Conservation (phyloP, 345 rosid species). For the Streptanthus diversifolius region DNA sequence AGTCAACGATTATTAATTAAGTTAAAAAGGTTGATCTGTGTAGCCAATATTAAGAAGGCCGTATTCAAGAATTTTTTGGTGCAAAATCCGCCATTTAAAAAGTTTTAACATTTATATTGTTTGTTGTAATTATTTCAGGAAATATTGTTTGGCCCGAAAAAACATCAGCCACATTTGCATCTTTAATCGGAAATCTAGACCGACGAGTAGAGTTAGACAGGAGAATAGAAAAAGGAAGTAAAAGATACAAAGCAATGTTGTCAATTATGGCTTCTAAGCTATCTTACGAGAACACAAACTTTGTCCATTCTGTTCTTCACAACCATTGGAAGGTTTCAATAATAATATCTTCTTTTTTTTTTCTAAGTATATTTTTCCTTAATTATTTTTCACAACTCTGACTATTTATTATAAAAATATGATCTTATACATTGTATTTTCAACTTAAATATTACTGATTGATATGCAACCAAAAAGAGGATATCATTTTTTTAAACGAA, state of each 20-base stretch:
- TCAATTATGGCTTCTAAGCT: slow-evolving; percentile 58
- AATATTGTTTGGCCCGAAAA: slow-evolving; percentile 36
- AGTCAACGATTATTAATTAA: background rate
- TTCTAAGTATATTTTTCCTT: background rate
- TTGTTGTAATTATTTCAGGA: slow-evolving; percentile 24
- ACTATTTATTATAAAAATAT: too few species aligned
- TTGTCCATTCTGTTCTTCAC: slow-evolving; percentile 28
- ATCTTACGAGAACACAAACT: slow-evolving; percentile 47
- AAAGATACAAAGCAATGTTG: slow-evolving; percentile 41
- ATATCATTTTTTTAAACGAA: background rate
- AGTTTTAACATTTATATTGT: too few species aligned
- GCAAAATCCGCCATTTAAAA: background rate
- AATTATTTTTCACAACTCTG: background rate
- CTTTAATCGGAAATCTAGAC: slow-evolving; percentile 38
- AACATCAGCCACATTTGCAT: slow-evolving; percentile 39
- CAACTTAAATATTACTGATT: too few species aligned
- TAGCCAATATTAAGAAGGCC: background rate
- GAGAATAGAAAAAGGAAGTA: slow-evolving; percentile 27
- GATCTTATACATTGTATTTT: too few species aligned
- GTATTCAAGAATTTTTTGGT: background rate
- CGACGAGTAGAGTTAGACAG: slow-evolving; percentile 41
- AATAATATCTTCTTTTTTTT: background rate
- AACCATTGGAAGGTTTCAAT: slow-evolving; percentile 44
- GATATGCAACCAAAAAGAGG: too few species aligned
- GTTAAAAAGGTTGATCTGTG: background rate